Evolutionary conservation across 441 rosid species (phyloP), one percentile per base, ranked within the genome.

Genomic region (Gossypium aridum): DNA sequence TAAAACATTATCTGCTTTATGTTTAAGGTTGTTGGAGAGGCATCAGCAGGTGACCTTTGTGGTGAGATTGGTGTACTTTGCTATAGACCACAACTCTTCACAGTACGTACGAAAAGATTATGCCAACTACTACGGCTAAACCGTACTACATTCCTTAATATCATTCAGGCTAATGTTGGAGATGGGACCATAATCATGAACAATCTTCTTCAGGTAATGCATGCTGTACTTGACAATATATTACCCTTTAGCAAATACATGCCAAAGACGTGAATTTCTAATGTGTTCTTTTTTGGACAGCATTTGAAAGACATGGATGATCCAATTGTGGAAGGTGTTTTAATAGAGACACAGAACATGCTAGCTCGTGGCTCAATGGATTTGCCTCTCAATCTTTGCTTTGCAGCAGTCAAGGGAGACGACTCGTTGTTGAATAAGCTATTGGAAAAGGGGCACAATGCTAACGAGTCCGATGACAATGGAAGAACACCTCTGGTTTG

Each of bases 181-280:
- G 98, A 94, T 73, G 98, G 97, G 73, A 88, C 96, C 19, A 83
- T 91, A 69, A 93, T 96, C 78, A 88, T 92, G 87, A 91, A 88
- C 79, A 96, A 93, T 80, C 94, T 93, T 75, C 97, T 96, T 80
- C 93, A 93, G 93, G 98, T 89, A 49, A 28, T 2, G 2, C 76
- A 39, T 72, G 55, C 28, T 61, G 59, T 72, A 26, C 19, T 55
- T 3, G 2, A 12, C 2, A 0, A 39, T 22, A 13, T 63, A 60
- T 31, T 31, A 67, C 2, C 57, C 22, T 2, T 13, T 45, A 17
- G 12, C 22, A 3, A 17, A 26, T 8, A 25, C 23, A 22, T 22
- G 47, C 12, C 17, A 25, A 7, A n/a, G 37, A 4, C 37, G 1
- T 5, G 37, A 31, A 31, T 31, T 31, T 31, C 37, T 5, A 31